A percentile compares a stretch with the other conserved stretches of the same genome.
Conservation (phyloP, 306 rosid genomes). For the Luffa acutangula region DNA sequence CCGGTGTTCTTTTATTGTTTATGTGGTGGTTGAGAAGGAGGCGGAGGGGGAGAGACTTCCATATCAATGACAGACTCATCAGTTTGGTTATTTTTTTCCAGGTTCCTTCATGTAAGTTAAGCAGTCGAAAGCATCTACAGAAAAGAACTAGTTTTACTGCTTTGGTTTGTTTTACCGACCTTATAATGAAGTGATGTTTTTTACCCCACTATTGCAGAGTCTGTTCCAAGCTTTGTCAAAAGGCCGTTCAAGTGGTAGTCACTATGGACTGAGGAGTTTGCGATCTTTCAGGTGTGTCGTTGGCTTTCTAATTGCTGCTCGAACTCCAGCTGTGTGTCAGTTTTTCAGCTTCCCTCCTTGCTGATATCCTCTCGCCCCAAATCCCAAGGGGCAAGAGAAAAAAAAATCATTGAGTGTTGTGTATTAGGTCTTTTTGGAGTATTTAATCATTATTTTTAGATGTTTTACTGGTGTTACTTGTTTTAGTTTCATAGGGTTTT, state of each 20-base stretch:
- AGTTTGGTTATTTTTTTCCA: conserved; percentile 47
- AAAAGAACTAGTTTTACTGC: not conserved
- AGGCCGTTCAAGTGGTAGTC: not conserved
- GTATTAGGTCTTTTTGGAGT: conserved; percentile 1
- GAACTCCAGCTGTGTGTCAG: not conserved
- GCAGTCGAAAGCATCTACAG: not conserved
- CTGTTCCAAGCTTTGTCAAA: conserved; percentile 22
- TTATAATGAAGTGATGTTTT: not conserved
- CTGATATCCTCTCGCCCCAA: not conserved
- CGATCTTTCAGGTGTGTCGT: not conserved
- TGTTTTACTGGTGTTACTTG: not conserved
- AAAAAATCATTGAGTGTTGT: not conserved
- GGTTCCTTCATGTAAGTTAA: conserved; percentile 19
- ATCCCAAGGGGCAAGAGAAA: not conserved
- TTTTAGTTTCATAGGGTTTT: not conserved
- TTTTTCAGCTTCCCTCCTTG: not conserved
- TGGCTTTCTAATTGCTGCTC: not conserved
- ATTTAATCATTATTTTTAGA: not conserved
- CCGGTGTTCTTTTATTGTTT: not conserved
- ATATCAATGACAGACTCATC: conserved; percentile 31
- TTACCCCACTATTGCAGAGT: conserved; percentile 34
- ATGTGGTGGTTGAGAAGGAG: not conserved
- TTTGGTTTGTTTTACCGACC: not conserved
- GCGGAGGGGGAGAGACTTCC: not conserved
- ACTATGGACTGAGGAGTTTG: not conserved